Percentiles rank a stretch among this genome's conserved stretches.
Conservation (phyloP, 2,329 filamentous ascomycete species). For the Ilyonectria robusta region DNA sequence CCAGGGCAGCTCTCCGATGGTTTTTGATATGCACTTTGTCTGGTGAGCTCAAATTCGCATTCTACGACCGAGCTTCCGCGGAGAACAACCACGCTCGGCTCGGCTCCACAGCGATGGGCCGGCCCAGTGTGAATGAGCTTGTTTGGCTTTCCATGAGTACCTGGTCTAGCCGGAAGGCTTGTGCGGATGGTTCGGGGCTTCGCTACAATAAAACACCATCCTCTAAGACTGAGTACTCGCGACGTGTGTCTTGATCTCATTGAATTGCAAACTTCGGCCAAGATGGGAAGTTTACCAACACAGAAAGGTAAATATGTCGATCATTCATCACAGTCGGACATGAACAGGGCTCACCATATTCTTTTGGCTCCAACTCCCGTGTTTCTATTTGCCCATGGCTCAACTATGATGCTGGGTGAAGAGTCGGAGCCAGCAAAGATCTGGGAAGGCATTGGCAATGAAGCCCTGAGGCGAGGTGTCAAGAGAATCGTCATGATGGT, state of each 20-base stretch:
- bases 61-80: no score
- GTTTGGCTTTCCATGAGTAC: no score
- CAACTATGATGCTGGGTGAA: constrained; percentile 80
- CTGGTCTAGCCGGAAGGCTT: no score
- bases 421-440: constrained; percentile 73
- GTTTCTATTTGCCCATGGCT: constrained; percentile 79
- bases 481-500: constrained; percentile 78
- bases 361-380: constrained; percentile 63
- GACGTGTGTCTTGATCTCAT: no score
- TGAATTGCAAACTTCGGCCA: neutral
- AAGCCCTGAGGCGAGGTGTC: constrained; percentile 63
- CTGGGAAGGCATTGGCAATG: constrained; percentile 76
- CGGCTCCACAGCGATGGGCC: constrained; percentile 6
- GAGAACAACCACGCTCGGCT: neutral
- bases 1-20: no score
- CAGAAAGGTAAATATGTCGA: neutral
- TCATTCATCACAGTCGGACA: no score
- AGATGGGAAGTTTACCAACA: neutral
- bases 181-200: no score
- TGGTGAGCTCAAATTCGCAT: no score
- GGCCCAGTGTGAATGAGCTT: no score
- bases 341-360: neutral
- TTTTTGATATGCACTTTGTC: no score
- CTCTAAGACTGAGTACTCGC: no score
- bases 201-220: no score